phyloP scores from a whole-genome alignment of 2,329 filamentous ascomycete genomes.

The Trichoderma simmonsii region DNA sequence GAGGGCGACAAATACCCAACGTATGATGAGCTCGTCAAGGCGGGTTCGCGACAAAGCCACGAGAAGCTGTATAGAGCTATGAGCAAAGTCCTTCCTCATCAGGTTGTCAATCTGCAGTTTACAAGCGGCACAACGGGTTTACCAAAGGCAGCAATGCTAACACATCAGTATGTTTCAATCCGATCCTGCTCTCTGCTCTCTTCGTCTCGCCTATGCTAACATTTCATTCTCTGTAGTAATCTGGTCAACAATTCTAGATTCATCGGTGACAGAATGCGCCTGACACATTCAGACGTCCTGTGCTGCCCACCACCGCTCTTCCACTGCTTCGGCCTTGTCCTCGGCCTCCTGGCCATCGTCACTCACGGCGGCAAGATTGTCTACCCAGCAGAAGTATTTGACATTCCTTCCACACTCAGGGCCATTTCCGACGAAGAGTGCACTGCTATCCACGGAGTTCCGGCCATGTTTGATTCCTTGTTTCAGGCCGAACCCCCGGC shows the following conservation, averaged over 20 bases:
- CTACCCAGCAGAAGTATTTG: slow-evolving; percentile 72
- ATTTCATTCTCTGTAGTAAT: slow-evolving; percentile 39
- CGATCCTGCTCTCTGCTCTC: no score
- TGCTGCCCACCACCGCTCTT: slow-evolving; percentile 83
- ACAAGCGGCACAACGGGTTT: slow-evolving; percentile 72
- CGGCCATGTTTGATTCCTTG: slow-evolving; percentile 76
- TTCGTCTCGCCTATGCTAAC: not conserved
- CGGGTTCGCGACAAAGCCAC: slow-evolving; percentile 47
- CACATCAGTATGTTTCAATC: slow-evolving; percentile 54
- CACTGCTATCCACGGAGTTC: slow-evolving; percentile 77
- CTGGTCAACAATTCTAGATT: slow-evolving; percentile 65
- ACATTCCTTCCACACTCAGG: slow-evolving; percentile 61
- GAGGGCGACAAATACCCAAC: slow-evolving; percentile 53
- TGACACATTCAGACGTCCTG: slow-evolving; percentile 63
- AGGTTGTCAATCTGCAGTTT: slow-evolving; percentile 72
- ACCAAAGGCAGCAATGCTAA: slow-evolving; percentile 73
- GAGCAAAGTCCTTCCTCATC: slow-evolving; percentile 56
- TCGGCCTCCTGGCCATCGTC: slow-evolving; percentile 68
- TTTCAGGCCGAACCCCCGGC: slow-evolving; percentile 45
- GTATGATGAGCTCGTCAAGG: slow-evolving; percentile 57
- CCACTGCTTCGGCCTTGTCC: slow-evolving; percentile 80
- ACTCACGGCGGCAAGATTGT: slow-evolving; percentile 75
- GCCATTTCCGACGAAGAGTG: slow-evolving; percentile 65
- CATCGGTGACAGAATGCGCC: slow-evolving; percentile 70
- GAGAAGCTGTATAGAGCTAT: slow-evolving; percentile 52